These are phyloP conservation scores for Priceomyces haplophilus DNA, from an alignment of 805 yeast genomes.

Conservation along the genomic window DNA sequence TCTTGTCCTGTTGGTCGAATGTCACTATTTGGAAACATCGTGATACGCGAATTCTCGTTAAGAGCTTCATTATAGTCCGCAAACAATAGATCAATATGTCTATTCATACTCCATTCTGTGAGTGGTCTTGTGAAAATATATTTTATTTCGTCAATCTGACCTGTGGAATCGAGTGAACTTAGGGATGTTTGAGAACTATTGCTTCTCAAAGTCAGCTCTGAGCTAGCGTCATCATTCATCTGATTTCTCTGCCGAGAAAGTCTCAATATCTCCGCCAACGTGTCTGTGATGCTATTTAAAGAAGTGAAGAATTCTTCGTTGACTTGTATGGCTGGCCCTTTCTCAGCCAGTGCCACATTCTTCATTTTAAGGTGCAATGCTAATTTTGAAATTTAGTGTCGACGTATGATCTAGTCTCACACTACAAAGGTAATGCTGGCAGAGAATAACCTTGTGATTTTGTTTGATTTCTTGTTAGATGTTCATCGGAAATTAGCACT, in stretches of 20 bases:
- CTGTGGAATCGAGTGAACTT: slow-evolving; percentile 1
- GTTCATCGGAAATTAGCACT: neutral
- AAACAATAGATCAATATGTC: slow-evolving; percentile 19
- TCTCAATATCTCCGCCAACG: neutral
- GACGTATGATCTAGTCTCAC: too few species aligned
- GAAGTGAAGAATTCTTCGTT: neutral
- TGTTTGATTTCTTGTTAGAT: too few species aligned
- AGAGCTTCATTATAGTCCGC: slow-evolving; percentile 31
- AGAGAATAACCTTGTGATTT: too few species aligned
- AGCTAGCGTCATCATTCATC: neutral
- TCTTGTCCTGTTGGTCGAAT: slow-evolving; percentile 37
- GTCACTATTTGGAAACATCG: slow-evolving; percentile 41
- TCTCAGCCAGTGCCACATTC: neutral
- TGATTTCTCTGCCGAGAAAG: neutral
- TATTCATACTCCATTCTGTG: slow-evolving; percentile 5
- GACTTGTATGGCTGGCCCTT: neutral
- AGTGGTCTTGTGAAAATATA: slow-evolving; percentile 2
- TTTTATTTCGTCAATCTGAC: neutral
- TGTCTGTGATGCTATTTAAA: neutral
- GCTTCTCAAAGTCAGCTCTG: neutral
- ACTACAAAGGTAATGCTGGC: too few species aligned
- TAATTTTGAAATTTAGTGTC: too few species aligned
- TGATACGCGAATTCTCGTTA: slow-evolving; percentile 21
- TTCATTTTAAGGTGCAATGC: neutral
- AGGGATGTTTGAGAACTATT: neutral